Evolutionary conservation across 106 monocot species (phyloP), one percentile per base, ranked within the genome.

Genomic region (Acorus calamus): DNA sequence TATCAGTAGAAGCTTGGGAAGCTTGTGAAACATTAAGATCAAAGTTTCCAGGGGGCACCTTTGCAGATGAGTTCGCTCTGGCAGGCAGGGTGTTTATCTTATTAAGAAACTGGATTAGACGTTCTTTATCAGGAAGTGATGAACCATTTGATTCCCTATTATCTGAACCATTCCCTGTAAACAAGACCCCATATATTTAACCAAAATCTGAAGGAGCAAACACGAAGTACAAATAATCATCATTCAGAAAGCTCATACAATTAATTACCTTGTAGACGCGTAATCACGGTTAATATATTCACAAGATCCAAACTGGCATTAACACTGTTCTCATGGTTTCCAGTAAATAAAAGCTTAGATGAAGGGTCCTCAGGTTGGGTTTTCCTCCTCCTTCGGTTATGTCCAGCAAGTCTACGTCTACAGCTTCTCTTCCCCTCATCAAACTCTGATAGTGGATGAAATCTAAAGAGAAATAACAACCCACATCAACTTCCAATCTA

Each of bases 361-460:
- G 92, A 74, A 64, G 69, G 72, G 73, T 92, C 98, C 52, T 83
- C 83, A 2, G 87, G 84, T 49, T 94, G 94, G 11, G 81, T 87
- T 76, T 96, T 96, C 63, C 94, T 80, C 69, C 94, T 77, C 50
- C 94, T 72, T 4, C 87, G 66, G 61, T 96, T 96, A 65, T 96
- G 94, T 8, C 94, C 94, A 4, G 94, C 94, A 28, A 96, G 82
- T 73, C 94, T 84, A 6, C 94, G 68, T 46, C 94, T 66, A 56
- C 94, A 96, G 70, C 94, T 96, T 59, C 94, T 81, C 78, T 96
- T 96, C 59, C 94, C 94, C 69, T 96, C 94, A 52, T 96, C 94
- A 76, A 96, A 96, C 70, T 96, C 94, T 5, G 78, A 57, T 10
- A 96, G 84, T 2, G 75, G 87, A 50, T 96, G 94, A 72, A 94